phyloP scores from a whole-genome alignment of 1,284 basidiomycete species.

The Laetiporus sulphureus region DNA sequence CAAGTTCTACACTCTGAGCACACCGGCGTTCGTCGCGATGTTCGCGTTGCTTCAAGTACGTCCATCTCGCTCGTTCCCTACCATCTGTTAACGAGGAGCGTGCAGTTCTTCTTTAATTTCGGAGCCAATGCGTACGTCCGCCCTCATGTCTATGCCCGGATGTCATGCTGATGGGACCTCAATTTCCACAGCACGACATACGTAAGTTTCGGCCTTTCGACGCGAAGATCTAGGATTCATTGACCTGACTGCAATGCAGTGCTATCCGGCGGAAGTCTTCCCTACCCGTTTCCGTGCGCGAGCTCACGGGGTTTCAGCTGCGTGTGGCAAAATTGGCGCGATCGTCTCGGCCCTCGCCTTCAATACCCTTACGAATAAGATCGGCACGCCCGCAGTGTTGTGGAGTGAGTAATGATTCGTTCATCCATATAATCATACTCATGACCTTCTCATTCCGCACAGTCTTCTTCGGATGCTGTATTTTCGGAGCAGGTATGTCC shows the following conservation, averaged over 20 bases:
- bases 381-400: conserved; percentile 55
- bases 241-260: conserved; percentile 30
- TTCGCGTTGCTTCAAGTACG: conserved; percentile 53
- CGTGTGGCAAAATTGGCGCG: conserved; percentile 73
- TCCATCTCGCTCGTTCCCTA: no score
- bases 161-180: neutral
- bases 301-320: conserved; percentile 79
- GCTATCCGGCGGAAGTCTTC: conserved; percentile 83
- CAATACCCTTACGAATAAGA: conserved; percentile 57
- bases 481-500: conserved; percentile 42
- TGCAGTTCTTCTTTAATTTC: conserved; percentile 70
- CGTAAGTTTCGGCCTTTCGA: conserved; percentile 26
- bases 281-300: conserved; percentile 78
- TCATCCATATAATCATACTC: neutral
- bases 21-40: conserved; percentile 64
- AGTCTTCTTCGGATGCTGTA: conserved; percentile 58
- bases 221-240: conserved; percentile 1
- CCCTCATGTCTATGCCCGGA: neutral
- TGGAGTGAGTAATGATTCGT: conserved; percentile 52
- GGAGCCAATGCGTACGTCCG: conserved; percentile 77
- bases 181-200: conserved; percentile 48
- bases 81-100: no score
- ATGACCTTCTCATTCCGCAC: neutral
- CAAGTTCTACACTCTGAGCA: conserved; percentile 55
- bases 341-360: conserved; percentile 81